Percentiles rank a stretch among this genome's conserved stretches.
Conservation (phyloP, 1,284 basidiomycete genomes). For the Tremellales sp. region DNA sequence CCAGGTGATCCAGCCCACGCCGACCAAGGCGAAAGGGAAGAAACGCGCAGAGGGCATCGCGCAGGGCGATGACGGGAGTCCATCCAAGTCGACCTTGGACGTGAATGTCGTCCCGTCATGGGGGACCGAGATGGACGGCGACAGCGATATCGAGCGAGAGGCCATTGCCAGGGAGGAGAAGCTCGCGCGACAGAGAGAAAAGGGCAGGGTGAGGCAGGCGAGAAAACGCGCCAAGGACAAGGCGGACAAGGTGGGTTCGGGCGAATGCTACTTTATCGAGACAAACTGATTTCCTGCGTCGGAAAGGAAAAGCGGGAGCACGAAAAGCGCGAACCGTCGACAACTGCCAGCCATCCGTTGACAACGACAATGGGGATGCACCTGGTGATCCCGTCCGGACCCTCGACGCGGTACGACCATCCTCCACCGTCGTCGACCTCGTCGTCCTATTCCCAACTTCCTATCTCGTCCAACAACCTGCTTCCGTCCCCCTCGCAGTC, state of each 20-base stretch:
- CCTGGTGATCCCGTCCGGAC: slow-evolving; percentile 7
- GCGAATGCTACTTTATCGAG: not conserved
- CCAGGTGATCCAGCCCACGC: slow-evolving; percentile 27
- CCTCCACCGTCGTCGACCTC: slow-evolving; percentile 25
- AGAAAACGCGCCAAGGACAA: slow-evolving; percentile 32
- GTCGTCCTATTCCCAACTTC: slow-evolving; percentile 21
- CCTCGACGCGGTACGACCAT: slow-evolving; percentile 4
- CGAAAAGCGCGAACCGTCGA: slow-evolving; percentile 8
- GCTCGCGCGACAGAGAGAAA: slow-evolving; percentile 17
- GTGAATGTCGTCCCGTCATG: not conserved
- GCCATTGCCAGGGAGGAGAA: slow-evolving; percentile 15
- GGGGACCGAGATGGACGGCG: slow-evolving; percentile 2
- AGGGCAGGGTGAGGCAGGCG: slow-evolving; percentile 18
- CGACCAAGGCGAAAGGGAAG: slow-evolving; percentile 23
- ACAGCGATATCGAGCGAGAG: slow-evolving; percentile 10
- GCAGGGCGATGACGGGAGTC: not conserved
- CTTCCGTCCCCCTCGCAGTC: slow-evolving; percentile 20
- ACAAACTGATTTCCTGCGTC: too few relatives aligned
- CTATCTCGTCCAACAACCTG: slow-evolving; percentile 13
- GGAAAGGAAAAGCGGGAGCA: too few relatives aligned
- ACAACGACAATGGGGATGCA: slow-evolving; percentile 4
- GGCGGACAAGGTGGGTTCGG: slow-evolving; percentile 22
- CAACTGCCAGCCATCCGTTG: not conserved
- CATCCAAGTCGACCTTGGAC: not conserved
- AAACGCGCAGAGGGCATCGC: not conserved